Base-by-base conservation (phyloP, 2,329 filamentous ascomycete species). In the Coniochaeta sp. region DNA sequence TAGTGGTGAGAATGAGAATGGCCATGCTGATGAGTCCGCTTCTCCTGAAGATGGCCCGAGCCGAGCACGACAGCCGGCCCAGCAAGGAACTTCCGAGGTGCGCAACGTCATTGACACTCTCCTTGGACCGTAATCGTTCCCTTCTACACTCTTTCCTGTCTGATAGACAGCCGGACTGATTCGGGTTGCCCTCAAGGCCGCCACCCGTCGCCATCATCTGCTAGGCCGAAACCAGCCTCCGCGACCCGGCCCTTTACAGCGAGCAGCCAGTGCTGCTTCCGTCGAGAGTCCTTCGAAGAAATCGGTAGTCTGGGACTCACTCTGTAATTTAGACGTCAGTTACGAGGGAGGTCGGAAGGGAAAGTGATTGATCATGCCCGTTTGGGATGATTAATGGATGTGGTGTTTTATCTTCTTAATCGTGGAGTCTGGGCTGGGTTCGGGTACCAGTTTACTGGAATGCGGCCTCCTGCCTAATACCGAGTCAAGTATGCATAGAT, bases 301-400 rank as follows among this genome's bases (percentile, higher is more conserved):
- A 66, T 84, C 81, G 30, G 74, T 86, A 4, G 77, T 87, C 10
- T 88, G 84, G 83, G 84, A 86, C 64, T 79, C 81, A 14, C 71
- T 88, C 17, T 87, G 85, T 84, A 84, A 77, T 63, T 68, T 86
- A 28, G 84, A 87, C 65, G 76, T 85, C 54, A 84, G 75, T 63
- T 79, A 82, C 57, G 82, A 82, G 64, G 79, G 77, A 61, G 71
- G 66, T 22, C 60, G 62, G n/a, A 66, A 65, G 60, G 61, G 60
- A 2, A 63, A 57, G 59, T 57, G 17, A 57, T 16, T 5, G 22
- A 52, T 47, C 24, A n/a, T 17, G 4, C 24, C 12, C 19, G 9
- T 26, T 30, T 1, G 24, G 24, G 9, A 10, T 7, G 8, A 24
- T 26, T 17, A 5, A 47, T 24, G 47, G 22, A n/a, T n/a, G n/a